Conservation (phyloP, 1,284 basidiomycete species). For the Earliella scabrosa region DNA sequence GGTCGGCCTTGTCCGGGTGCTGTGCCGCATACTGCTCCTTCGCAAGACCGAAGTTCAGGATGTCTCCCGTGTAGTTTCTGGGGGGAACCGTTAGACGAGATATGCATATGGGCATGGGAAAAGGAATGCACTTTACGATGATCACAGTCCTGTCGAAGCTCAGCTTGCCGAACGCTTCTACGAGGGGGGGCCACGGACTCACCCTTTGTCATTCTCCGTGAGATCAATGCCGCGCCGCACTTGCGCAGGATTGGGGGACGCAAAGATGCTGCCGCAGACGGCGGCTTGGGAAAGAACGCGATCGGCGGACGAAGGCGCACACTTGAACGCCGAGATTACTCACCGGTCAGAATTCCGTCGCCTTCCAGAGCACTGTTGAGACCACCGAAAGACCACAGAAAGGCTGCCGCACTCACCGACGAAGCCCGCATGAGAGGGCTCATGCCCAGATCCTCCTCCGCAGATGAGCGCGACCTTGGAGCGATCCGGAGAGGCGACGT, state of each 20-base stretch:
- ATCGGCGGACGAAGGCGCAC: background rate
- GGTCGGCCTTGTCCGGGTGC: constrained; percentile 68
- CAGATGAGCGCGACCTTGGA: constrained; percentile 83
- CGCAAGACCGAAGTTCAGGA: constrained; percentile 92
- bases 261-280: constrained; percentile 87
- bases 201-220: constrained; percentile 80
- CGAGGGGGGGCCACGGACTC: constrained; percentile 24
- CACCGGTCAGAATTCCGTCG: constrained; percentile 77
- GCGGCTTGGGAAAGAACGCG: constrained; percentile 54
- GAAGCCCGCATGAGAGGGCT: constrained; percentile 86
- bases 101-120: too few species aligned
- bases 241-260: constrained; percentile 86
- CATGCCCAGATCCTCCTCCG: constrained; percentile 92
- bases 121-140: constrained; percentile 77
- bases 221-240: constrained; percentile 81
- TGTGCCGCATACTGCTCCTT: constrained; percentile 83
- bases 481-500: constrained; percentile 56
- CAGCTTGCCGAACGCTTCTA: background rate
- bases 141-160: constrained; percentile 64
- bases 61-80: constrained; percentile 88
- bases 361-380: constrained; percentile 48
- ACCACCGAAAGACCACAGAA: too few species aligned
- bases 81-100: too few species aligned
- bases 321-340: constrained; percentile 20
- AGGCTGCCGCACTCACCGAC: constrained; percentile 58